A percentile compares a stretch with the other conserved stretches of the same genome.
phyloP scores from a whole-genome alignment of 768 basidiomycete genomes.

The Lyophyllum shimeji region DNA sequence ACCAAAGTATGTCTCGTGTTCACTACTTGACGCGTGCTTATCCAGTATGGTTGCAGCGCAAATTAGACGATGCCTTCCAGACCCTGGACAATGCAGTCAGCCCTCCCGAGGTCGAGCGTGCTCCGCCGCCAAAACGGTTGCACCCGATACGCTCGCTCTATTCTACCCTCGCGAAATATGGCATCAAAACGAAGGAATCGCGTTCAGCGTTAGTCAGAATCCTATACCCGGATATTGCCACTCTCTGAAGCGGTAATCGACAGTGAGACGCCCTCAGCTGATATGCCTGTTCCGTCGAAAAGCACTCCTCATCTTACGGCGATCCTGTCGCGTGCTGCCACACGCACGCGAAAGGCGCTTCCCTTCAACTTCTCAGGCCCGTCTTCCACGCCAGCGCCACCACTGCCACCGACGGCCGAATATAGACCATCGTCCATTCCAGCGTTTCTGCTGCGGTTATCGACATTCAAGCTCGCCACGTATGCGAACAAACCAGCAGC shows the following conservation, averaged over 20 bases:
- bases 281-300: slow-evolving; percentile 39
- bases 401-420: slow-evolving; percentile 31
- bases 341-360: slow-evolving; percentile 50
- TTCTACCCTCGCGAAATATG: slow-evolving; percentile 78
- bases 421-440: slow-evolving; percentile 25
- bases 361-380: slow-evolving; percentile 41
- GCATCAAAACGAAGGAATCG: slow-evolving; percentile 54
- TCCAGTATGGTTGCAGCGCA: slow-evolving; percentile 48
- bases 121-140: slow-evolving; percentile 54
- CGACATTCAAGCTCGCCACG: slow-evolving; percentile 77
- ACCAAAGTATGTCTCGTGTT: slow-evolving; percentile 12
- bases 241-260: not conserved
- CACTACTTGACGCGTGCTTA: not conserved
- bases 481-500: slow-evolving; percentile 75
- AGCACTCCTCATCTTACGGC: slow-evolving; percentile 69
- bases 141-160: slow-evolving; percentile 63
- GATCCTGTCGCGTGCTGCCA: slow-evolving; percentile 66
- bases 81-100: slow-evolving; percentile 65
- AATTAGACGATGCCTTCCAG: slow-evolving; percentile 80
- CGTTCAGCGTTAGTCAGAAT: slow-evolving; percentile 24
- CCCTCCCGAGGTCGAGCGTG: slow-evolving; percentile 30
- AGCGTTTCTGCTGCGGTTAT: slow-evolving; percentile 71
- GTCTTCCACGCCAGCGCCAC: slow-evolving; percentile 28
- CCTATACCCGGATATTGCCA: slow-evolving; percentile 8
- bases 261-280: slow-evolving; percentile 8